Evolutionary conservation across 1,284 basidiomycete species (phyloP).

Genomic region (Heterobasidion irregulare): DNA sequence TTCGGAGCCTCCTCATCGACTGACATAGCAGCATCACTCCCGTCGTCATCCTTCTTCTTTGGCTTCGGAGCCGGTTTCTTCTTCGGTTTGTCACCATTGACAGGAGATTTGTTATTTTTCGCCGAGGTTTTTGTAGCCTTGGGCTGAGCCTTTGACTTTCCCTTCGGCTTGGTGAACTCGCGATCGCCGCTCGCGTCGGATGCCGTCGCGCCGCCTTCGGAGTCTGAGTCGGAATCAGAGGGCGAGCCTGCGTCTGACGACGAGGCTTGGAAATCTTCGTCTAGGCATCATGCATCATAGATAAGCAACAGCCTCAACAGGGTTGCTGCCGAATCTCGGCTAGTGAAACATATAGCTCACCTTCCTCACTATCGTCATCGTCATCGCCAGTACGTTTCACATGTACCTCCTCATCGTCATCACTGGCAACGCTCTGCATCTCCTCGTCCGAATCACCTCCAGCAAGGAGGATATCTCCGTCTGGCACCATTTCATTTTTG

Average conservation of each 20-base stretch:
- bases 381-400: slow-evolving; percentile 48
- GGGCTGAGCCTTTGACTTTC: slow-evolving; percentile 22
- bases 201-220: slow-evolving; percentile 70
- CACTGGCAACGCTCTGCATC: slow-evolving; percentile 72
- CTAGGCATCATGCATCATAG: slow-evolving; percentile 17
- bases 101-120: slow-evolving; percentile 28
- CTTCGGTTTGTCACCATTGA: slow-evolving; percentile 25
- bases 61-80: slow-evolving; percentile 23
- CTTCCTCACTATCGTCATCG: slow-evolving; percentile 78
- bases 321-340: neutral
- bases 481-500: slow-evolving; percentile 94
- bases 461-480: slow-evolving; percentile 69
- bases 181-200: slow-evolving; percentile 74
- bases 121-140: slow-evolving; percentile 28
- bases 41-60: slow-evolving; percentile 26
- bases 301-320: neutral
- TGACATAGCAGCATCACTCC: slow-evolving; percentile 24
- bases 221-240: slow-evolving; percentile 63
- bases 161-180: slow-evolving; percentile 44
- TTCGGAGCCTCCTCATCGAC: slow-evolving; percentile 34
- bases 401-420: slow-evolving; percentile 56
- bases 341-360: slow-evolving; percentile 30
- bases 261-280: slow-evolving; percentile 87
- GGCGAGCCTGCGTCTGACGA: slow-evolving; percentile 82
- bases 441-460: slow-evolving; percentile 80